phyloP scores from a whole-genome alignment of 352 stramenopile species.

The Aphanomyces euteiches region DNA sequence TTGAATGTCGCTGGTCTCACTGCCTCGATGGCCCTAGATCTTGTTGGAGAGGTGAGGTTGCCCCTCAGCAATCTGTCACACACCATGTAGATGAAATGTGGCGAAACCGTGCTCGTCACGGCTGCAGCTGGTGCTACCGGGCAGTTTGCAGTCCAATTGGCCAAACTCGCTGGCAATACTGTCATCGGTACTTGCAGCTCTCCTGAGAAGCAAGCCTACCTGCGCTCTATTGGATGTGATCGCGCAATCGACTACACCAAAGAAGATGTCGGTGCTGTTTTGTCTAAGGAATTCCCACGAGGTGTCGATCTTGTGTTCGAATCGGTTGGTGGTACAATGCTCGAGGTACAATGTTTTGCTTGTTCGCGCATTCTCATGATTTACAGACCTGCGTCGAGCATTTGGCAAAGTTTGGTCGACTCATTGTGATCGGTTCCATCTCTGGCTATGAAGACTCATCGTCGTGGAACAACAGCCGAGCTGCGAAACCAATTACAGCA shows the following conservation, averaged over 20 bases:
- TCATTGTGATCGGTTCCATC: conserved; percentile 31
- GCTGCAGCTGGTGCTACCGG: conserved; percentile 31
- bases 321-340: conserved; percentile 29
- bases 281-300: conserved; percentile 26
- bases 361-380: background rate
- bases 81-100: conserved; percentile 36
- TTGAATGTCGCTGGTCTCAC: conserved; percentile 23
- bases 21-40: conserved; percentile 19
- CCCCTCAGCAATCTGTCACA: background rate
- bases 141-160: conserved; percentile 31
- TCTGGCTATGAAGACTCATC: conserved; percentile 28
- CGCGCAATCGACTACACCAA: conserved; percentile 29
- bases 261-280: conserved; percentile 28
- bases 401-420: conserved; percentile 13
- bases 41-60: conserved; percentile 11
- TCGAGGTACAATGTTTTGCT: conserved; percentile 17
- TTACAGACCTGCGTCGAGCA: conserved; percentile 2
- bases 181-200: conserved; percentile 31
- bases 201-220: conserved; percentile 24
- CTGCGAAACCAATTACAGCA: background rate
- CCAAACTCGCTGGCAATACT: conserved; percentile 21
- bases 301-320: conserved; percentile 33
- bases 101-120: conserved; percentile 37
- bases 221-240: conserved; percentile 23
- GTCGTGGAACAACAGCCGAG: conserved; percentile 8